Conservation (phyloP, 495 filamentous ascomycete species). For the Daldinia concentrica region DNA sequence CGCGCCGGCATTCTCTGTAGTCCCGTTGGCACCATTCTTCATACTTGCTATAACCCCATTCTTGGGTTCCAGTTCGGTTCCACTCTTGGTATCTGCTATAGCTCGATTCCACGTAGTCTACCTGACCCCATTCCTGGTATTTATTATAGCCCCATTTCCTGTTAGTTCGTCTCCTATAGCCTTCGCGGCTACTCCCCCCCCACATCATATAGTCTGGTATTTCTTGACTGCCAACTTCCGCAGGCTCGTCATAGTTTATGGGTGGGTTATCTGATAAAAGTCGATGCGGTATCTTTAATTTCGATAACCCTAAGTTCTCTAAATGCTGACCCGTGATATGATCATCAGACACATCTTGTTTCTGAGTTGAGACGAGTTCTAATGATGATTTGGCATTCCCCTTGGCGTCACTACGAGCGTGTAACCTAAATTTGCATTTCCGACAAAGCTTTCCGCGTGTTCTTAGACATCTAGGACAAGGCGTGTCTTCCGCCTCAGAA, state of each 20-base stretch:
- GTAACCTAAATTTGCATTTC: not conserved
- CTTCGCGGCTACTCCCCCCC: not conserved
- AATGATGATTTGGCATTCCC: not conserved
- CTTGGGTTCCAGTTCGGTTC: not conserved
- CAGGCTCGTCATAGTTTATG: not conserved
- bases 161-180: not conserved
- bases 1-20: not conserved
- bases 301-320: not conserved
- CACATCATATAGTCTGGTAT: not conserved
- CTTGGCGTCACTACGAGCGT: not conserved
- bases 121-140: not conserved
- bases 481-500: not conserved
- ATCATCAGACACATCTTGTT: not conserved
- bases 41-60: not conserved
- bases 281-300: not conserved
- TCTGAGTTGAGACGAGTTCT: not conserved
- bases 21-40: not conserved
- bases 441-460: not conserved
- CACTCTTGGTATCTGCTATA: not conserved
- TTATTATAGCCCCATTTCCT: not conserved
- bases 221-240: not conserved
- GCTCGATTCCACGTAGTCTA: not conserved
- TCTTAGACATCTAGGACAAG: not conserved
- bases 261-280: too few species aligned
- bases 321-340: not conserved